Conservation (phyloP, 495 filamentous ascomycete species). For the Elasticomyces elasticus region DNA sequence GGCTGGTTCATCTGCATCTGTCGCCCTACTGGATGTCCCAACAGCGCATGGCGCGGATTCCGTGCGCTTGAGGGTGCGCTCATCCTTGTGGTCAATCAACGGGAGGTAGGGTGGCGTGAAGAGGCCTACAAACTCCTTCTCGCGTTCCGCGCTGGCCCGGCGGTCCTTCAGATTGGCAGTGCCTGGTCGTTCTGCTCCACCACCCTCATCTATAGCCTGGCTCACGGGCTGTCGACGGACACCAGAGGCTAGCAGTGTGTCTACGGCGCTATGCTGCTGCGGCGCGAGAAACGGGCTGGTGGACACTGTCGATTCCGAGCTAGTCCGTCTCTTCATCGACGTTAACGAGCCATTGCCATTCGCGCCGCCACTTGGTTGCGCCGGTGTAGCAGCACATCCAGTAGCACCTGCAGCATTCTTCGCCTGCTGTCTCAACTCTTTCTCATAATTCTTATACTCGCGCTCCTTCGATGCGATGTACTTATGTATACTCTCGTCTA, state of each 20-base stretch:
- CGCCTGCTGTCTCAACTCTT: conserved; percentile 6
- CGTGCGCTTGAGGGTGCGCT: not conserved
- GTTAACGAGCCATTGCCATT: not conserved
- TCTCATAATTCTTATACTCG: conserved; percentile 22
- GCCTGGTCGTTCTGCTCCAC: not conserved
- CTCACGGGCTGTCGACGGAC: not conserved
- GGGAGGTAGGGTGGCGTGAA: conserved; percentile 20
- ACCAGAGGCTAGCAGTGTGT: not conserved
- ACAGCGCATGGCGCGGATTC: conserved; percentile 12
- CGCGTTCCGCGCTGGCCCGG: conserved; percentile 8
- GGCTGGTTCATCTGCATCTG: not conserved
- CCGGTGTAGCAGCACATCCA: not conserved
- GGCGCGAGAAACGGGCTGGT: not conserved
- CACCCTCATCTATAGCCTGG: conserved; percentile 1
- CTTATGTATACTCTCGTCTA: conserved; percentile 23
- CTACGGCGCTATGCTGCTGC: not conserved
- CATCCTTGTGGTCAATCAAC: conserved; percentile 11
- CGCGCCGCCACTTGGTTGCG: not conserved
- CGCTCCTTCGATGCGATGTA: conserved; percentile 21
- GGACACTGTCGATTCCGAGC: not conserved
- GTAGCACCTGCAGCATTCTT: not conserved
- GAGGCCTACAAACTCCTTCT: conserved; percentile 18
- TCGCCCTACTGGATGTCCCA: not conserved
- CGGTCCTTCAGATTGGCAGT: conserved; percentile 5
- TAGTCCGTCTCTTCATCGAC: conserved; percentile 1